These are phyloP conservation scores for Chlamydomonas schloesseri DNA, from an alignment of 139 green algal genomes.

Conservation along the genomic window DNA sequence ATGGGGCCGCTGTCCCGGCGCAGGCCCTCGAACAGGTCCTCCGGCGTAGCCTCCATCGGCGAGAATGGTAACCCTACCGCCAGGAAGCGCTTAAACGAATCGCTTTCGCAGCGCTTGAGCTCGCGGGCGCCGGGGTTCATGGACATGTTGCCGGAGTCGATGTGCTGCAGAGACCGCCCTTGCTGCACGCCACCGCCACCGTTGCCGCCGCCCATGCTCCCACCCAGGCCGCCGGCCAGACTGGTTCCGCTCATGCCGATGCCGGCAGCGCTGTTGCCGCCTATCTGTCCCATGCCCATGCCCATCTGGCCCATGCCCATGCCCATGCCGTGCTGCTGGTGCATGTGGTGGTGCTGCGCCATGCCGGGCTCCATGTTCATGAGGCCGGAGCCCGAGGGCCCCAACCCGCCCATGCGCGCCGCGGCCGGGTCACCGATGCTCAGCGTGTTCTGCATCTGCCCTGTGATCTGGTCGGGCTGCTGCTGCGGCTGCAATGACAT, in stretches of 20 bases:
- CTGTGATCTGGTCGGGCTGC: conserved; percentile 30
- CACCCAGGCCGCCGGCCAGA: no score
- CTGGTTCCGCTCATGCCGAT: neutral
- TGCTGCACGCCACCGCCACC: neutral
- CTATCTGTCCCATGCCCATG: neutral
- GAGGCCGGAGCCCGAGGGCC: neutral
- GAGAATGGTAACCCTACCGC: conserved; percentile 17
- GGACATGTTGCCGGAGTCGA: conserved; percentile 9
- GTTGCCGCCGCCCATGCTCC: neutral
- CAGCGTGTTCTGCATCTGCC: conserved; percentile 38
- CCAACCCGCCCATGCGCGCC: neutral
- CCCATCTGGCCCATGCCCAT: neutral
- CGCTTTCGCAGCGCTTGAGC: conserved; percentile 42
- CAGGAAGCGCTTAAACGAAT: conserved; percentile 51
- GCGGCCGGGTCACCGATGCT: neutral
- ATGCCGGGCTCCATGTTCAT: neutral
- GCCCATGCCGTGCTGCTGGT: conserved; percentile 10
- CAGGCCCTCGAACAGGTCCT: conserved; percentile 33
- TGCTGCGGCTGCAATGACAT: neutral
- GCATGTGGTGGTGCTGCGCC: neutral
- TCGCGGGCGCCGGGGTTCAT: conserved; percentile 18
- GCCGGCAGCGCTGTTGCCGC: no score
- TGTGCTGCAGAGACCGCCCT: neutral
- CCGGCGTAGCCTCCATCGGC: conserved; percentile 28
- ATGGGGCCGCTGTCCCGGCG: neutral